phyloP scores from a whole-genome alignment of 176 grass and related monocot genomes.

The Paspalum notatum region DNA sequence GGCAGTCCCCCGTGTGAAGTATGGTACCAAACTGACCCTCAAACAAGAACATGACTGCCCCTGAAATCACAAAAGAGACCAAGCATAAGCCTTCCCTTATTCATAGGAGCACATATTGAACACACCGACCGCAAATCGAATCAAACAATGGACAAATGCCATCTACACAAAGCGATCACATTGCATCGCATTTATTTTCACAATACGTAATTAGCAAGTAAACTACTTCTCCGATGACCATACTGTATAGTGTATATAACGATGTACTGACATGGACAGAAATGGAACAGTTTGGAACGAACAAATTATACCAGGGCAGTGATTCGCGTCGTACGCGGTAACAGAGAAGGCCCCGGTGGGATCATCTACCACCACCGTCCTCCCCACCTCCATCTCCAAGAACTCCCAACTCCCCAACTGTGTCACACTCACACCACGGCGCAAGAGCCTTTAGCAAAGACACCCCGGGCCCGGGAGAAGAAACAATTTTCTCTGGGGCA shows the following conservation, averaged over 20 bases:
- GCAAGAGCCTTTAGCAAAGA: not conserved
- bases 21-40: slow-evolving; percentile 86
- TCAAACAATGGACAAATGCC: not conserved
- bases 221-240: not conserved
- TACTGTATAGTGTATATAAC: not conserved
- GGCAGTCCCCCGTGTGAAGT: slow-evolving; percentile 83
- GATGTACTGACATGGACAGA: not conserved
- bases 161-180: not conserved
- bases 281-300: not conserved
- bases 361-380: slow-evolving; percentile 59
- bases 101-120: not conserved
- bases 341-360: slow-evolving; percentile 61
- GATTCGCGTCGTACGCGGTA: slow-evolving; percentile 77
- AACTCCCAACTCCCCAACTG: slow-evolving; percentile 56
- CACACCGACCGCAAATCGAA: not conserved
- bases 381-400: slow-evolving; percentile 75
- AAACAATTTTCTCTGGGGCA: not conserved
- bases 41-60: slow-evolving; percentile 87
- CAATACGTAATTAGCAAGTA: not conserved
- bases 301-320: slow-evolving; percentile 75
- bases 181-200: not conserved
- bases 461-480: not conserved
- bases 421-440: not conserved
- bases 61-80: slow-evolving; percentile 35
- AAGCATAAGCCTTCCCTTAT: not conserved